Conservation (phyloP, 202 grass and related monocot genomes). For the Digitaria exilis region DNA sequence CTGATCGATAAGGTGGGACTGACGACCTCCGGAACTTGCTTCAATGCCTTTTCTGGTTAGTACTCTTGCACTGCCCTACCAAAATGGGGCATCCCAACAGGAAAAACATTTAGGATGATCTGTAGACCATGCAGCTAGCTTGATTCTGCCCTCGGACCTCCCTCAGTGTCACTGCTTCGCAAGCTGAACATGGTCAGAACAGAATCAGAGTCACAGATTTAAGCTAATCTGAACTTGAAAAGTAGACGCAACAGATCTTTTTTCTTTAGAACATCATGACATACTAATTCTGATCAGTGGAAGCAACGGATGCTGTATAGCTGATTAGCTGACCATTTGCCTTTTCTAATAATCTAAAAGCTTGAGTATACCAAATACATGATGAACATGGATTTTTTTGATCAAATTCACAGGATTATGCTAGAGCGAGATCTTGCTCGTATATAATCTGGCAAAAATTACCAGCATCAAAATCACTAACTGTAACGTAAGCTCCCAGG, state of each 20-base stretch:
- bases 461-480: neutral
- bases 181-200: constrained; percentile 11
- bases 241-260: neutral
- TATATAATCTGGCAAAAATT: neutral
- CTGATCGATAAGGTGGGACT: neutral
- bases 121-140: constrained; percentile 6
- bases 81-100: neutral
- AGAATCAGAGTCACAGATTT: neutral
- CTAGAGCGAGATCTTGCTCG: neutral
- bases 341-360: neutral
- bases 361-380: neutral
- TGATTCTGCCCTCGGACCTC: constrained; percentile 32
- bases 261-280: neutral
- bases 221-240: neutral
- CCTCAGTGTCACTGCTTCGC: neutral
- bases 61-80: neutral
- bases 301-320: neutral
- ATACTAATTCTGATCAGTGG: neutral
- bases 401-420: neutral
- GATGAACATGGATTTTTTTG: neutral
- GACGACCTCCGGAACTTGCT: neutral
- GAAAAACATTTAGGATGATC: neutral
- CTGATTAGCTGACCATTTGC: neutral
- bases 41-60: neutral
- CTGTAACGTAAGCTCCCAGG: neutral